Conservation (phyloP, 257 asterid species). For the Forsythia viridissima region DNA sequence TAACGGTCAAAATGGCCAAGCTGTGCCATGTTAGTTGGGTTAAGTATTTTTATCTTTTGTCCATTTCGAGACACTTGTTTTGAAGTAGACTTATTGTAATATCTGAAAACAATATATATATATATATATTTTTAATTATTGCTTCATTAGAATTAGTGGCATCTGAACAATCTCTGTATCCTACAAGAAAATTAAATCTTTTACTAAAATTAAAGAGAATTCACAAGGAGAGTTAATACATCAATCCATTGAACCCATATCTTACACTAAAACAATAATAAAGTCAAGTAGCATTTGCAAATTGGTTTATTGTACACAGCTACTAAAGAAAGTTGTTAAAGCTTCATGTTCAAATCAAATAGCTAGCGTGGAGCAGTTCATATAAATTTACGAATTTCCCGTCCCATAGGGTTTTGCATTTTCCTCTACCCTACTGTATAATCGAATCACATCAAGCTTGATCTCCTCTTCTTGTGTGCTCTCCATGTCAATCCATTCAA, state of each 20-base stretch:
- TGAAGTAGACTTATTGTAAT: no score
- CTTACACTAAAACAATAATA: background rate
- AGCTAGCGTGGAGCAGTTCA: no score
- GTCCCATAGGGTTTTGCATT: background rate
- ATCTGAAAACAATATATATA: no score
- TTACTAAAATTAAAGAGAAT: background rate
- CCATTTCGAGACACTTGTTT: no score
- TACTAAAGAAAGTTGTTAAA: background rate
- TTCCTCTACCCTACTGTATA: background rate
- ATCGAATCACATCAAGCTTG: slow-evolving; percentile 55
- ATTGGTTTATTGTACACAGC: background rate
- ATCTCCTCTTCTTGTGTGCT: slow-evolving; percentile 73
- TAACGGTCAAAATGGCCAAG: no score
- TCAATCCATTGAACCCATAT: background rate
- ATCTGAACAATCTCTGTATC: background rate
- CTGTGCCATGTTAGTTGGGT: no score
- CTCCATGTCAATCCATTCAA: slow-evolving; percentile 74
- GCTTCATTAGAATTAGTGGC: background rate
- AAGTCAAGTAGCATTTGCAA: slow-evolving; percentile 2
- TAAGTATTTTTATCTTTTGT: no score
- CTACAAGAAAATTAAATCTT: background rate
- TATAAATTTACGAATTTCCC: background rate
- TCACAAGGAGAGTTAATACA: background rate
- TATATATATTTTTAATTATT: no score
- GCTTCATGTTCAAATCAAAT: background rate